Evolutionary conservation across 306 rosid species (phyloP).

Genomic region (Cucurbita ficifolia): DNA sequence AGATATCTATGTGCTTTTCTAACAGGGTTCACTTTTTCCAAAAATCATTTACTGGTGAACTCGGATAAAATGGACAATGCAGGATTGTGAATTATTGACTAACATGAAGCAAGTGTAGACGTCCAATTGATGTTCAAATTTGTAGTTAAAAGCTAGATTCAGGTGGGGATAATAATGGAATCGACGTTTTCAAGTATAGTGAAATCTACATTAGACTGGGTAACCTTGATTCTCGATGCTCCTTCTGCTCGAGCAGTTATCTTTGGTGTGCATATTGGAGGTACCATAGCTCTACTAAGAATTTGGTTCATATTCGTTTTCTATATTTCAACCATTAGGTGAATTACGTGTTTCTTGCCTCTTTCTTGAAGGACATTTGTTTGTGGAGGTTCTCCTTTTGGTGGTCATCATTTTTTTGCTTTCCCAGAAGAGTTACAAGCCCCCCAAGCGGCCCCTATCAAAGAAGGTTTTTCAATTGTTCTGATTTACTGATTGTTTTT

Average conservation of each 20-base stretch:
- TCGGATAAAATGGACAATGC: neutral
- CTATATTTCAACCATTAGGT: neutral
- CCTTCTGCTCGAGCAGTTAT: slow-evolving; percentile 83
- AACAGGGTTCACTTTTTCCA: neutral
- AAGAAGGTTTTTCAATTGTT: slow-evolving; percentile 35
- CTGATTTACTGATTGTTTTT: neutral
- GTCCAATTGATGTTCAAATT: neutral
- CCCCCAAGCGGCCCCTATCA: slow-evolving; percentile 82
- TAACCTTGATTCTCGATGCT: slow-evolving; percentile 45
- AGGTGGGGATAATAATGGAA: neutral
- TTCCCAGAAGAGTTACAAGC: slow-evolving; percentile 94
- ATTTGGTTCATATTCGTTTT: neutral
- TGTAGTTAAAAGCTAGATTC: neutral
- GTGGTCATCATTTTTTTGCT: slow-evolving; percentile 77
- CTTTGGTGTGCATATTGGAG: slow-evolving; percentile 73
- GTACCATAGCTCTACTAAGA: slow-evolving; percentile 21
- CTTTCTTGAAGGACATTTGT: slow-evolving; percentile 60
- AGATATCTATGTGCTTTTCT: neutral
- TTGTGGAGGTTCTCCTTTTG: slow-evolving; percentile 65
- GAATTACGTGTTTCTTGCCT: neutral
- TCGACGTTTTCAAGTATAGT: slow-evolving; percentile 18
- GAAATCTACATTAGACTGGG: slow-evolving; percentile 49
- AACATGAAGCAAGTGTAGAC: neutral
- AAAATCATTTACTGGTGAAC: neutral
- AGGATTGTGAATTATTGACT: neutral